Conservation (phyloP, 148 eudicot species). For the Agrostemma githago region DNA sequence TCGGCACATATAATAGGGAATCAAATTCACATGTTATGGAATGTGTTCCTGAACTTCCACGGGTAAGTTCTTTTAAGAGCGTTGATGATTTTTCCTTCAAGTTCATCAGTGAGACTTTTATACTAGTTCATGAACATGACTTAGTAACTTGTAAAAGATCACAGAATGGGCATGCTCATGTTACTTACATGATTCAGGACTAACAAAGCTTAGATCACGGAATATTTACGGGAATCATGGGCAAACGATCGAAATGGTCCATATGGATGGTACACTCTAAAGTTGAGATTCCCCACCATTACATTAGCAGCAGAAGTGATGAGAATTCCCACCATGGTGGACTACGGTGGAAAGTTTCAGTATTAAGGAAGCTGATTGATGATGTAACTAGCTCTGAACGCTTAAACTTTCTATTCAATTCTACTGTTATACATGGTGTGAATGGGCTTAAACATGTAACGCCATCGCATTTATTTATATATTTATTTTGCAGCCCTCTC, state of each 20-base stretch:
- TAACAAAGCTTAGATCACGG: constrained; percentile 55
- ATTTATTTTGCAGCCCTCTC: constrained; percentile 64
- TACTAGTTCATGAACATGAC: no score
- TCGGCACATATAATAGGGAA: constrained; percentile 56
- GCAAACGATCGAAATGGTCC: constrained; percentile 92
- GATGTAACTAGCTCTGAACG: constrained; percentile 51
- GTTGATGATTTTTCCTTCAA: not conserved
- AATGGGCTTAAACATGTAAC: constrained; percentile 2
- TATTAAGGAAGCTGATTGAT: constrained; percentile 51
- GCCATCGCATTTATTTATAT: constrained; percentile 6
- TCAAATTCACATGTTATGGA: constrained; percentile 74
- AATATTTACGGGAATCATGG: constrained; percentile 75
- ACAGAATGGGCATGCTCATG: not conserved
- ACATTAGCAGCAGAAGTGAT: constrained; percentile 65
- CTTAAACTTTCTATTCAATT: not conserved
- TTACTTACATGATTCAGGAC: constrained; percentile 45
- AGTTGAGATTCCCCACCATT: constrained; percentile 94
- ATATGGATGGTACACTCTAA: constrained; percentile 98
- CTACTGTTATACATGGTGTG: not conserved
- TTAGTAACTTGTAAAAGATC: no score
- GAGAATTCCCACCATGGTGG: constrained; percentile 46
- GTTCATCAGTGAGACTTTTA: no score
- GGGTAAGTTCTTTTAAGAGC: constrained; percentile 45
- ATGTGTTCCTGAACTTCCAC: constrained; percentile 72
- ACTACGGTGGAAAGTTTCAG: constrained; percentile 51